A percentile compares a stretch with the other conserved stretches of the same genome.
Conservation (phyloP, 352 stramenopile genomes). For the Pythium aphanidermatum region DNA sequence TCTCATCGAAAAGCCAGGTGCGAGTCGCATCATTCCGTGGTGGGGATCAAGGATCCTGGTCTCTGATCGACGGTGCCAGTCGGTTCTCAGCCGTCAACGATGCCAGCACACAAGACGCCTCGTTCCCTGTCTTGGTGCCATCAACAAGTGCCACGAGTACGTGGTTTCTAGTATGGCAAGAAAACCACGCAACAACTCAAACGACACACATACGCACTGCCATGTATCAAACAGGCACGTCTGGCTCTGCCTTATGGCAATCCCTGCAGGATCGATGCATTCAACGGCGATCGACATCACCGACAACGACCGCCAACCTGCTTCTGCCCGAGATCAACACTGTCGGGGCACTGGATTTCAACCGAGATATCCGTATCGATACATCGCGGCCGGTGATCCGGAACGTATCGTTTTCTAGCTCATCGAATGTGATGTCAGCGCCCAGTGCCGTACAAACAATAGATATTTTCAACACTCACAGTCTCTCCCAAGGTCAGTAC, state of each 20-base stretch:
- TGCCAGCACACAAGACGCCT: slow-evolving; percentile 21
- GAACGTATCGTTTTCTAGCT: slow-evolving; percentile 28
- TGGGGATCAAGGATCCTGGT: slow-evolving; percentile 21
- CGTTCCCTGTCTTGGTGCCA: slow-evolving; percentile 21
- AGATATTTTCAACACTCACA: slow-evolving; percentile 47
- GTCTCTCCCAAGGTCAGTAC: slow-evolving; percentile 44
- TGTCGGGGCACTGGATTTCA: slow-evolving; percentile 45
- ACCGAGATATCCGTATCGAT: slow-evolving; percentile 44
- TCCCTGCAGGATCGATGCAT: slow-evolving; percentile 45
- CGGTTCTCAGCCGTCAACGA: slow-evolving; percentile 39
- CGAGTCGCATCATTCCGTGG: slow-evolving; percentile 29
- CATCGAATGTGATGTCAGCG: slow-evolving; percentile 25
- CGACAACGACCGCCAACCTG: slow-evolving; percentile 30
- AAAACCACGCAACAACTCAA: slow-evolving; percentile 27
- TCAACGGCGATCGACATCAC: slow-evolving; percentile 27
- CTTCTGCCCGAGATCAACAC: slow-evolving; percentile 43
- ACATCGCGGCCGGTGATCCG: slow-evolving; percentile 33
- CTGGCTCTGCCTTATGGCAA: slow-evolving; percentile 51
- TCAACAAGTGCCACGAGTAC: not conserved
- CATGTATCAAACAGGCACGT: slow-evolving; percentile 6
- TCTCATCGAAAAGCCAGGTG: slow-evolving; percentile 28
- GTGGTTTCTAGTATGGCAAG: slow-evolving; percentile 39
- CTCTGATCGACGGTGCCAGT: slow-evolving; percentile 33
- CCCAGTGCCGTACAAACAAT: slow-evolving; percentile 42
- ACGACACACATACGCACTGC: slow-evolving; percentile 29